These are phyloP conservation scores for Herpotrichia juniperi DNA, from an alignment of 2,329 filamentous ascomycete genomes.

Conservation along the genomic window DNA sequence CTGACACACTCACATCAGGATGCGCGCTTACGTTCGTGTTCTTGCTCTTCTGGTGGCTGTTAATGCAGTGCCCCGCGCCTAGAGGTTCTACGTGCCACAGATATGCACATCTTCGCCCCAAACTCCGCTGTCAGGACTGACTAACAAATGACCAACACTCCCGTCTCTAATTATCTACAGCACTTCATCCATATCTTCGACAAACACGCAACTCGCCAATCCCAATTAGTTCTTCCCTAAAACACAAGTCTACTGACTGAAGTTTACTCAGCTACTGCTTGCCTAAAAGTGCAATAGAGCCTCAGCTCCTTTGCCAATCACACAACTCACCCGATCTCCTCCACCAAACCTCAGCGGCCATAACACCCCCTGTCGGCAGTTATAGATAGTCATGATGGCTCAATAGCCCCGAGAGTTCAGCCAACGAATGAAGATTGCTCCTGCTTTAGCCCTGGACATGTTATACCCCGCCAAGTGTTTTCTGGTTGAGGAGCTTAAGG, in stretches of 20 bases:
- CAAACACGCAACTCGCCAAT: background rate
- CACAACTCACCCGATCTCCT: too few relatives aligned
- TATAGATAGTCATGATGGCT: too few relatives aligned
- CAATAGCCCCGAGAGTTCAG: too few relatives aligned
- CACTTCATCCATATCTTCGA: background rate
- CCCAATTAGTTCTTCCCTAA: too few relatives aligned
- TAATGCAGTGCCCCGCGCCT: conserved; percentile 7
- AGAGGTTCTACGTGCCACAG: background rate
- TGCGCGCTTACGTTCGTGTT: background rate
- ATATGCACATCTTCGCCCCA: background rate
- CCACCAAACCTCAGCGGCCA: too few relatives aligned
- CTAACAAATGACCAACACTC: background rate
- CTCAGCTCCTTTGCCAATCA: too few relatives aligned
- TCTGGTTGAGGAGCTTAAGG: too few relatives aligned
- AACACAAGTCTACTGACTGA: background rate
- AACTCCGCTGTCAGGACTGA: background rate
- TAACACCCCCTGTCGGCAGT: too few relatives aligned
- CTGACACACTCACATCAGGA: conserved; percentile 26
- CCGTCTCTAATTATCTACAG: background rate
- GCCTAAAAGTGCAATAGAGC: too few relatives aligned
- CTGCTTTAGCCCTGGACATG: too few relatives aligned
- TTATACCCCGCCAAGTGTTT: too few relatives aligned
- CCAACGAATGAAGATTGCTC: too few relatives aligned
- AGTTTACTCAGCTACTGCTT: background rate
- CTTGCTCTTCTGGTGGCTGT: conserved; percentile 1